These are phyloP conservation scores for Boletus coccyginus DNA, from an alignment of 768 basidiomycete species.

Conservation along the genomic window DNA sequence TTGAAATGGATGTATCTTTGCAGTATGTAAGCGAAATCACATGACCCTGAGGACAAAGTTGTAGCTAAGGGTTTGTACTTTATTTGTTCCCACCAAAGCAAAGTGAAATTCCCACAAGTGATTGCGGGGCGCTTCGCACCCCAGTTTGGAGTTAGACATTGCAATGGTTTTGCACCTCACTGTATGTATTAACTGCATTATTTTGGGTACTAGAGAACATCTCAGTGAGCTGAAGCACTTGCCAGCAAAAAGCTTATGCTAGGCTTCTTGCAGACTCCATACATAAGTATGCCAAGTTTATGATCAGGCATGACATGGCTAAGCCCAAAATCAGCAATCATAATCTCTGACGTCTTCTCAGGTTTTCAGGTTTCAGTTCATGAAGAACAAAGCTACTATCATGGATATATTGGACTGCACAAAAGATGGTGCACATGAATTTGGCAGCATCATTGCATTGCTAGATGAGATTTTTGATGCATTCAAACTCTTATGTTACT, in stretches of 20 bases:
- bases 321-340: constrained; percentile 97
- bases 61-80: too few species aligned
- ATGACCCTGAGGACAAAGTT: too few species aligned
- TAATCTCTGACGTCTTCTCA: constrained; percentile 85
- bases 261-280: constrained; percentile 94
- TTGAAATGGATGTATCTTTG: too few species aligned
- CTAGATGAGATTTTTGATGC: constrained; percentile 17
- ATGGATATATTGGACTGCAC: constrained; percentile 90
- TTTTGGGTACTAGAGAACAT: constrained; percentile 69
- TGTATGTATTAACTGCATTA: too few species aligned
- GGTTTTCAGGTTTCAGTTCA: constrained; percentile 98
- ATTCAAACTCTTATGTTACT: constrained; percentile 27
- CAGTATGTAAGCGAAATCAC: too few species aligned
- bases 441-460: constrained; percentile 77
- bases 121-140: too few species aligned
- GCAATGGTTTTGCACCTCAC: too few species aligned
- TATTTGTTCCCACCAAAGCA: too few species aligned
- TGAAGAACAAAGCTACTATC: constrained; percentile 90
- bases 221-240: constrained; percentile 2
- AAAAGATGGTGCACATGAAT: constrained; percentile 83
- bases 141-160: too few species aligned
- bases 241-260: constrained; percentile 47
- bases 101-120: too few species aligned
- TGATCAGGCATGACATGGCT: constrained; percentile 89
- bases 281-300: constrained; percentile 85